phyloP scores from a whole-genome alignment of 1,139 yeast species.

The Candida sanyaensis region DNA sequence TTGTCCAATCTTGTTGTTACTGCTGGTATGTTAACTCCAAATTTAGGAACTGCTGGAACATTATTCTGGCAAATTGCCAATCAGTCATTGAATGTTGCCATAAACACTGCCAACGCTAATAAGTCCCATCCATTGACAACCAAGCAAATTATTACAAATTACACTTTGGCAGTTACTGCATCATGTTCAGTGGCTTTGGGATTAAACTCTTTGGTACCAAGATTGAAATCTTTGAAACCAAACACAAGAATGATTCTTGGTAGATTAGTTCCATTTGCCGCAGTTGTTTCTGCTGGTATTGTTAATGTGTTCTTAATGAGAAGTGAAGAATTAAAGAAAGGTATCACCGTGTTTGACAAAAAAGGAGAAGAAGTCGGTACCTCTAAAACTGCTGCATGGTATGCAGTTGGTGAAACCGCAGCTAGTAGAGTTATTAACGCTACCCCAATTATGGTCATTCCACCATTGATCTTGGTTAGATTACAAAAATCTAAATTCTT shows the following conservation, averaged over 20 bases:
- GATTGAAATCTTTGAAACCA: conserved; percentile 66
- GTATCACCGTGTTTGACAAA: conserved; percentile 68
- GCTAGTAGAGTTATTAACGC: conserved; percentile 93
- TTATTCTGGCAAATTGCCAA: conserved; percentile 97
- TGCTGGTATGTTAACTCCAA: conserved; percentile 96
- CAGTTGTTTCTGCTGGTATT: conserved; percentile 94
- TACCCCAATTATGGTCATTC: conserved; percentile 95
- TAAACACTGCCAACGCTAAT: conserved; percentile 94
- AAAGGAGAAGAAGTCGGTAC: conserved; percentile 73
- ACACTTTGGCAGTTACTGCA: conserved; percentile 87
- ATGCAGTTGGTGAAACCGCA: conserved; percentile 97
- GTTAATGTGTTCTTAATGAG: conserved; percentile 95
- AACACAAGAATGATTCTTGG: conserved; percentile 70
- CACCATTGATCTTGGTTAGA: conserved; percentile 79
- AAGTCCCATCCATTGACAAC: conserved; percentile 90
- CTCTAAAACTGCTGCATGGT: conserved; percentile 82
- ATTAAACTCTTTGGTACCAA: conserved; percentile 83
- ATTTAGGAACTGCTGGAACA: conserved; percentile 86
- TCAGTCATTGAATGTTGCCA: conserved; percentile 94
- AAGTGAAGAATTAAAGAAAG: conserved; percentile 88
- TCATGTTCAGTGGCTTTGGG: conserved; percentile 96
- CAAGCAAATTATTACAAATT: conserved; percentile 72
- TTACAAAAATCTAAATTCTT: conserved; percentile 67
- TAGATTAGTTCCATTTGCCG: conserved; percentile 95
- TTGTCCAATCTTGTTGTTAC: conserved; percentile 92